Conservation (phyloP, 2,329 filamentous ascomycete genomes). For the Clarireedia monteithiana region DNA sequence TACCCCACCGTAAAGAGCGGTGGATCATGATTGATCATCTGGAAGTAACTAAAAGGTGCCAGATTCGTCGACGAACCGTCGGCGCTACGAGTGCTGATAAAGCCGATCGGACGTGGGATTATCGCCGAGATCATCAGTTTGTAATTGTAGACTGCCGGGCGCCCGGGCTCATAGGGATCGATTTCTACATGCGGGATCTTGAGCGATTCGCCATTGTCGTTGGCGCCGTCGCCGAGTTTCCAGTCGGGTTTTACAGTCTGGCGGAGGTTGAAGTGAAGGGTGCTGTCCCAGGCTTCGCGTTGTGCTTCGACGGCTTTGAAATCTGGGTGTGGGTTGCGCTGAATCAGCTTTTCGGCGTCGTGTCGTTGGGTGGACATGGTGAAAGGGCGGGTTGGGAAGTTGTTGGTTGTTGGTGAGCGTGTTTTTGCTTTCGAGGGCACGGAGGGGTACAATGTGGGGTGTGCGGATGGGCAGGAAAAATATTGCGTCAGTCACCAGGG, state of each 20-base stretch:
- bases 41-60: constrained; percentile 82
- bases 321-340: constrained; percentile 64
- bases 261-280: constrained; percentile 44
- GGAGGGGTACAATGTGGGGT: not conserved
- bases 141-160: constrained; percentile 70
- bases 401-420: constrained; percentile 8
- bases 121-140: constrained; percentile 82
- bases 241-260: constrained; percentile 59
- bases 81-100: constrained; percentile 45
- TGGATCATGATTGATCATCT: constrained; percentile 77
- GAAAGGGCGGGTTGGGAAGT: not conserved
- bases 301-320: constrained; percentile 65
- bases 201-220: constrained; percentile 38
- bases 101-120: constrained; percentile 72
- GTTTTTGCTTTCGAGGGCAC: not conserved
- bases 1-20: constrained; percentile 66
- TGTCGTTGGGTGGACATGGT: constrained; percentile 16
- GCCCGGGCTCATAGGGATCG: constrained; percentile 67
- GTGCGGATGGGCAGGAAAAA: not conserved
- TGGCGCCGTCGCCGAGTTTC: constrained; percentile 59
- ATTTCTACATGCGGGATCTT: constrained; percentile 63
- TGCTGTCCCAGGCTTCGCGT: constrained; percentile 51
- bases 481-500: not conserved
- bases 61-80: constrained; percentile 67
- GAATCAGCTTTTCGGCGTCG: constrained; percentile 29